Conservation (phyloP, 2,329 filamentous ascomycete species). For the Aspergillus uvarum region DNA sequence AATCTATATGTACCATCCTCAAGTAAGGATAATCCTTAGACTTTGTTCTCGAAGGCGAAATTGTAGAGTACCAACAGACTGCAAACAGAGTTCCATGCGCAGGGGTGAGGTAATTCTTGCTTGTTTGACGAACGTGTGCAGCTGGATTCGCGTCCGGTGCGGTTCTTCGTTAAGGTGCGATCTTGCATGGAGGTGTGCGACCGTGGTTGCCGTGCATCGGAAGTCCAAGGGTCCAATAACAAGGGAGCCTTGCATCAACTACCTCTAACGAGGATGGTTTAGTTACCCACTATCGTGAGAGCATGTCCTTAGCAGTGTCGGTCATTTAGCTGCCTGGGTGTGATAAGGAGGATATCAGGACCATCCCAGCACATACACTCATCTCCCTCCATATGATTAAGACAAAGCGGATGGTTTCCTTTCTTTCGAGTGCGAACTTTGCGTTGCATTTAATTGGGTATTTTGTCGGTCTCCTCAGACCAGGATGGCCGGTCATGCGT, state of each 20-base stretch:
- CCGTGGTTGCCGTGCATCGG: not conserved
- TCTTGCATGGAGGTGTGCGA: not conserved
- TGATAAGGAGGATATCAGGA: not conserved
- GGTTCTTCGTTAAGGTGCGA: not conserved
- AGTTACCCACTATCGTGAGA: not conserved
- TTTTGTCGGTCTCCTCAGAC: not conserved
- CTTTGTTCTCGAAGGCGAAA: not conserved
- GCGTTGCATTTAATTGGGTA: not conserved
- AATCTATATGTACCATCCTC: not conserved
- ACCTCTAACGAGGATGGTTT: not conserved
- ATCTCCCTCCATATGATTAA: not conserved
- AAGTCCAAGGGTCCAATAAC: not conserved
- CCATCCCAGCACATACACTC: not conserved
- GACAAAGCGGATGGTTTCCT: not conserved
- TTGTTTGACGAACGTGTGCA: not conserved
- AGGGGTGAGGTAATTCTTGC: not conserved
- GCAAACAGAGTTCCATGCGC: not conserved
- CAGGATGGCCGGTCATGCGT: constrained; percentile 1
- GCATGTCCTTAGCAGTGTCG: not conserved
- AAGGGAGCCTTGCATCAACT: not conserved
- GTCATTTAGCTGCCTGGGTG: not conserved
- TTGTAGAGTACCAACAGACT: not conserved
- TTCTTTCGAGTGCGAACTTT: not conserved
- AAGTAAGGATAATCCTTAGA: not conserved
- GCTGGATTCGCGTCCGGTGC: not conserved